Conservation (phyloP, 176 grass and related monocot genomes). For the Oropetium thomaeum region DNA sequence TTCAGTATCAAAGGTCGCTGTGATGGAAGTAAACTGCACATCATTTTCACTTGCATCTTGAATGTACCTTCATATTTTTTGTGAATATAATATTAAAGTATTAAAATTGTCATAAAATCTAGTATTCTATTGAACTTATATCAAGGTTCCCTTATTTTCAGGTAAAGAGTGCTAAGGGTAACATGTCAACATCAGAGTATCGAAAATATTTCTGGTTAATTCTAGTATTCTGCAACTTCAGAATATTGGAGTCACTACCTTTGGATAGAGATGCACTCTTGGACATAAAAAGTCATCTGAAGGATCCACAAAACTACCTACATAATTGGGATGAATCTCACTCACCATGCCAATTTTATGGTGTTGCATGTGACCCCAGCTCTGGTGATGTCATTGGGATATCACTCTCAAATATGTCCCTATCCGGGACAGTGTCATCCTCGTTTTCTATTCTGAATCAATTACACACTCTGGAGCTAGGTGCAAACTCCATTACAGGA, state of each 20-base stretch:
- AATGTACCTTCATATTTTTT: neutral
- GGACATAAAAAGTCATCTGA: slow-evolving; percentile 56
- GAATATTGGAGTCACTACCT: slow-evolving; percentile 42
- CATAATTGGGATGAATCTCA: slow-evolving; percentile 56
- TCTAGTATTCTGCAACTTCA: slow-evolving; percentile 33
- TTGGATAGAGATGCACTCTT: slow-evolving; percentile 62
- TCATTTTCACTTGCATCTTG: slow-evolving; percentile 17
- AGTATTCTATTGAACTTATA: slow-evolving; percentile 21
- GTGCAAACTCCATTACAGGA: slow-evolving; percentile 71
- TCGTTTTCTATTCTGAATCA: slow-evolving; percentile 60
- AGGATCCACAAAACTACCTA: slow-evolving; percentile 72
- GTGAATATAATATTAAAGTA: slow-evolving; percentile 27
- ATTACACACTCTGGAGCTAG: slow-evolving; percentile 58
- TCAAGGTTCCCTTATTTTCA: slow-evolving; percentile 27
- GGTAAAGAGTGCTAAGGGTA: slow-evolving; percentile 19
- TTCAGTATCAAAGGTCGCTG: neutral
- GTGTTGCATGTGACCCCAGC: slow-evolving; percentile 56
- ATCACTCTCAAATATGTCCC: slow-evolving; percentile 63
- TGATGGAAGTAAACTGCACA: slow-evolving; percentile 21
- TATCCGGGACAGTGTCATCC: slow-evolving; percentile 75
- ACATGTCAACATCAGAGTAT: slow-evolving; percentile 44
- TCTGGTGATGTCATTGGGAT: slow-evolving; percentile 58
- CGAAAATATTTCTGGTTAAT: slow-evolving; percentile 51
- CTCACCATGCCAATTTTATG: slow-evolving; percentile 63
- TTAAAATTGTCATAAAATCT: slow-evolving; percentile 10